Evolutionary conservation across 345 rosid species (phyloP), one percentile per base, ranked within the genome.

Genomic region (Boechera stricta): DNA sequence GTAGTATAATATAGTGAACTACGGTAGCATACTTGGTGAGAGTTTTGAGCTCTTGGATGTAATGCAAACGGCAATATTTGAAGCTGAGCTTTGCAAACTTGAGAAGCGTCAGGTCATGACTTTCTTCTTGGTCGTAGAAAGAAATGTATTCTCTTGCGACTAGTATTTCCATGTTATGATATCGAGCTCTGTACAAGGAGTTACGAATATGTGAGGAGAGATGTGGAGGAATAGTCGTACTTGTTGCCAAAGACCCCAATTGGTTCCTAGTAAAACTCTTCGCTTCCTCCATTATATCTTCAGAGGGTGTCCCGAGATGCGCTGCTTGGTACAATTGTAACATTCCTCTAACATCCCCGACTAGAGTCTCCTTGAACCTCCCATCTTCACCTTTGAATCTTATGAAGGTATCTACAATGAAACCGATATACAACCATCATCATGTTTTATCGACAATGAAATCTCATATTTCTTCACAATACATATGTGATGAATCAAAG

Each of bases 71-170:
- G n/a, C 39, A 29, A 10, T 7, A 48, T 5, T 45, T 45, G 70
- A 65, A 65, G 28, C 16, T 65, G 28, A 48, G 41, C 70, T 65
- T 65, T 9, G 57, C 70, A 65, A 65, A 65, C 56, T 65, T 47
- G 26, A 65, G 70, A 1, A 65, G 39, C 38, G 26, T 65, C 41
- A 31, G n/a, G 9, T 65, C 42, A 36, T 47, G 57, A 48, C 13
- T 29, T 66, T 48, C 57, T 66, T 66, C 57, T 47, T 66, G 56
- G 0, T 32, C 42, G 39, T 65, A 66, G 70, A 48, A 66, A 32
- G 70, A 48, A 4, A 48, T 66, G 5, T 66, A 66, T 32, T 66
- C 44, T 48, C 56, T 48, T 16, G 57, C 57, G 10, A 32, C 28
- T 66, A 66, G 57, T 7, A 66, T 48, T 49, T 66, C 70, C n/a